phyloP scores from a whole-genome alignment of 441 rosid species.

The Cnidoscolus chayamansa region DNA sequence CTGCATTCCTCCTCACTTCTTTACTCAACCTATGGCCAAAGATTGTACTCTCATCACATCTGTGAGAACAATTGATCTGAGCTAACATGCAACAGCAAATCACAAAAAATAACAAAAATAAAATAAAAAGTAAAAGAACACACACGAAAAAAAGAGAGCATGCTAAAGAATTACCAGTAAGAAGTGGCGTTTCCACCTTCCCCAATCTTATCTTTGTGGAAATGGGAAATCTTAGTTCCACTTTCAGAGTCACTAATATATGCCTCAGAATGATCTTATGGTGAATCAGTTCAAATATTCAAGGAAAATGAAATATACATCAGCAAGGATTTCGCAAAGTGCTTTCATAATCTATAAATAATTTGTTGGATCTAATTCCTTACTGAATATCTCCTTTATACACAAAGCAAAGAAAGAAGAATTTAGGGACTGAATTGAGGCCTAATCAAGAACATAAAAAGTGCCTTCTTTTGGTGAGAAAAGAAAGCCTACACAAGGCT shows the following conservation, averaged over 20 bases:
- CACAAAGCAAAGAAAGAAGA: slow-evolving; percentile 21
- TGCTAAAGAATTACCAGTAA: slow-evolving; percentile 57
- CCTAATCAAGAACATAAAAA: slow-evolving; percentile 10
- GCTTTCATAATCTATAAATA: slow-evolving; percentile 65
- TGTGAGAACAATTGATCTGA: slow-evolving; percentile 23
- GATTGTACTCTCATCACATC: slow-evolving; percentile 67
- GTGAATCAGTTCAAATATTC: slow-evolving; percentile 11
- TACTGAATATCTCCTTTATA: slow-evolving; percentile 58
- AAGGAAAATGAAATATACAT: slow-evolving; percentile 39
- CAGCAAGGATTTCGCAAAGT: slow-evolving; percentile 76
- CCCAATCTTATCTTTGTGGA: slow-evolving; percentile 62
- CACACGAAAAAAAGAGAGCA: slow-evolving; percentile 5
- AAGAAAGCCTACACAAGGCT: too few relatives aligned
- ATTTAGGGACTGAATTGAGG: slow-evolving; percentile 7
- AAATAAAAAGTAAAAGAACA: too few relatives aligned
- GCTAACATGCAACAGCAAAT: slow-evolving; percentile 13
- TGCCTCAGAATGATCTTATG: slow-evolving; percentile 15
- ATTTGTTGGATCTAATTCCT: slow-evolving; percentile 50
- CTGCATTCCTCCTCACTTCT: slow-evolving; percentile 39
- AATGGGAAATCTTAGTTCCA: slow-evolving; percentile 41
- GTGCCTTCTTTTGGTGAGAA: too few relatives aligned
- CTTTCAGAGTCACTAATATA: slow-evolving; percentile 52
- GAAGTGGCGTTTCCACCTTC: slow-evolving; percentile 57
- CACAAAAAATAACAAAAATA: background rate
- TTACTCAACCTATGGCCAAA: slow-evolving; percentile 71